Conservation (phyloP, 2,329 filamentous ascomycete genomes). For the Microcyclosporella mali region DNA sequence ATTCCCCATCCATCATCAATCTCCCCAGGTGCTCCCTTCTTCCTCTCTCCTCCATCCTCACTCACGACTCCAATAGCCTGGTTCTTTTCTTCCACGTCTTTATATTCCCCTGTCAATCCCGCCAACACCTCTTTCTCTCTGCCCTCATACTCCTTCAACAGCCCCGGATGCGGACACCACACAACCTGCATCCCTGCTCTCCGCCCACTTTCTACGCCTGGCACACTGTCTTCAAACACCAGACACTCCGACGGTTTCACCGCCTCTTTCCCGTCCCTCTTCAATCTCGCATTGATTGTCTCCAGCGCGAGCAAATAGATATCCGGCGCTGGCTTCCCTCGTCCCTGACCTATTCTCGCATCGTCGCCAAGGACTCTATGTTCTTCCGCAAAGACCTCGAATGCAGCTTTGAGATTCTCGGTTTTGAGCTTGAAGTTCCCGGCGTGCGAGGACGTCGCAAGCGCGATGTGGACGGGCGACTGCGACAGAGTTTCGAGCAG, state of each 20-base stretch:
- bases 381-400: conserved; percentile 56
- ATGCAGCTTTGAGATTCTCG: conserved; percentile 44
- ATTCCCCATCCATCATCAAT: conserved; percentile 57
- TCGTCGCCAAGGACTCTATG: conserved; percentile 83
- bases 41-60: conserved; percentile 34
- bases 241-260: conserved; percentile 82
- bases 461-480: conserved; percentile 63
- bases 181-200: conserved; percentile 91
- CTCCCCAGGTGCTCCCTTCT: conserved; percentile 45
- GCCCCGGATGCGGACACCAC: conserved; percentile 79
- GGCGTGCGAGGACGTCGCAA: conserved; percentile 73
- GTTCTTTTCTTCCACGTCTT: conserved; percentile 43
- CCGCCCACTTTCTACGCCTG: conserved; percentile 82
- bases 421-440: conserved; percentile 76
- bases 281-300: conserved; percentile 71
- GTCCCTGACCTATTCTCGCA: conserved; percentile 62
- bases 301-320: conserved; percentile 85
- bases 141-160: conserved; percentile 69
- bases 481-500: conserved; percentile 56
- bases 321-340: conserved; percentile 92
- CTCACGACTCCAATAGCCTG: conserved; percentile 33
- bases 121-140: conserved; percentile 77
- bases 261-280: conserved; percentile 48
- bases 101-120: conserved; percentile 67
- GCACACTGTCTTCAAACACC: conserved; percentile 93